Conservation (phyloP, 2,329 filamentous ascomycete genomes). For the Hypoxylon sp. region DNA sequence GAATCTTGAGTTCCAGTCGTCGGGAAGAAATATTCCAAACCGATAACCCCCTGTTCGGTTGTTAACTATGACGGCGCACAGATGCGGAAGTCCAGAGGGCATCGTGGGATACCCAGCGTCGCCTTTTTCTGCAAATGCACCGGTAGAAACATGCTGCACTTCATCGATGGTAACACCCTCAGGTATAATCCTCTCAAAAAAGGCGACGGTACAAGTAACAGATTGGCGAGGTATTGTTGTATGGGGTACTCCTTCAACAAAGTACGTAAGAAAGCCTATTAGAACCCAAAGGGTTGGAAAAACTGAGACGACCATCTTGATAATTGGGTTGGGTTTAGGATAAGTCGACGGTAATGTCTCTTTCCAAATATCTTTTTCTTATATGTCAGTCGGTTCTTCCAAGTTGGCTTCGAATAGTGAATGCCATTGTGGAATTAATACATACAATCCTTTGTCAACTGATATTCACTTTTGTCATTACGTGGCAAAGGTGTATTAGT, state of each 20-base stretch:
- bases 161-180: conserved; percentile 31
- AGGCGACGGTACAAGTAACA: conserved; percentile 32
- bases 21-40: conserved; percentile 45
- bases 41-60: conserved; percentile 42
- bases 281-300: conserved; percentile 18
- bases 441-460: conserved; percentile 8
- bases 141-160: conserved; percentile 38
- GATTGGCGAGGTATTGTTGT: conserved; percentile 31
- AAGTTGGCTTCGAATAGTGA: no score
- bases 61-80: conserved; percentile 43
- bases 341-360: no score
- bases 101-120: conserved; percentile 43
- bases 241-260: conserved; percentile 13
- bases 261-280: conserved; percentile 22
- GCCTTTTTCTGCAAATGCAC: conserved; percentile 37
- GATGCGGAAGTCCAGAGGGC: conserved; percentile 37
- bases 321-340: conserved; percentile 30
- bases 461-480: conserved; percentile 5
- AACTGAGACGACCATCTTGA: conserved; percentile 26
- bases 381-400: conserved; percentile 12
- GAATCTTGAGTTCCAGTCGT: conserved; percentile 42
- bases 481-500: conserved; percentile 5
- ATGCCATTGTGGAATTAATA: not conserved
- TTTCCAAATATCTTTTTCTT: no score
- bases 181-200: conserved; percentile 37